Evolutionary conservation across 1,284 basidiomycete species (phyloP), one percentile per base, ranked within the genome.

Genomic region (Bondarzewia mesenterica): DNA sequence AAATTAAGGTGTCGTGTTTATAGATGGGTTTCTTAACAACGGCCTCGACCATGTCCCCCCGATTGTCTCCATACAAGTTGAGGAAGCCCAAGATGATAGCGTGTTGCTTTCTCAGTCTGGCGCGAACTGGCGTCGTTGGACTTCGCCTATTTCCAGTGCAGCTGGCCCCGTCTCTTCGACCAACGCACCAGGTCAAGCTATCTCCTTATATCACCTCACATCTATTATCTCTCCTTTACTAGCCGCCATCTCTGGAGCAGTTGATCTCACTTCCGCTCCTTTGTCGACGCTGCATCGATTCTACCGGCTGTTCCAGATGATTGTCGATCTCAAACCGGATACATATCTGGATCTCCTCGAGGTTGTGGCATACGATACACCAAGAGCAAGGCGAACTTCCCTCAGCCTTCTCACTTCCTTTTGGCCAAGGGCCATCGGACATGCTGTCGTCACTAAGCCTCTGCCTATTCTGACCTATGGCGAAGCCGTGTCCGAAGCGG

Each of bases 391-490:
- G 36, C 69, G 71, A 44, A 62, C 65, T 18, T 85, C 83, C 7
- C 62, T 82, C 48, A 66, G 68, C 43, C 63, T 85, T 8, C 64
- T 92, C 12, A 61, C 70, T 5, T 75, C 74, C 1, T 75, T 83
- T 53, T 90, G 82, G 79, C 82, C 85, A 1, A 71, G 72, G 43
- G 69, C 78, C 2, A 60, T 82, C 23, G 88, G 89, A 0, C 89
- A 90, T 63, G 66, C 78, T 40, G 62, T 72, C 18, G 63, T 85
- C 52, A 78, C 71, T 55, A 71, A 68, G 53, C 67, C 79, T 1
- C 68, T 82, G 26, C 69, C 69, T n/a, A 50, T 62, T n/a, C 54
- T 70, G 27, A 62, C 51, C 3, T 40, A 44, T 40, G n/a, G 12
- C 5, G 26, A 46, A 18, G 21, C 26, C 18, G 6, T 16, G 7